Percentiles rank a stretch among this genome's conserved stretches.
These are phyloP conservation scores for Hypoxylon sp. DNA, from an alignment of 2,329 filamentous ascomycete species.

Conservation along the genomic window DNA sequence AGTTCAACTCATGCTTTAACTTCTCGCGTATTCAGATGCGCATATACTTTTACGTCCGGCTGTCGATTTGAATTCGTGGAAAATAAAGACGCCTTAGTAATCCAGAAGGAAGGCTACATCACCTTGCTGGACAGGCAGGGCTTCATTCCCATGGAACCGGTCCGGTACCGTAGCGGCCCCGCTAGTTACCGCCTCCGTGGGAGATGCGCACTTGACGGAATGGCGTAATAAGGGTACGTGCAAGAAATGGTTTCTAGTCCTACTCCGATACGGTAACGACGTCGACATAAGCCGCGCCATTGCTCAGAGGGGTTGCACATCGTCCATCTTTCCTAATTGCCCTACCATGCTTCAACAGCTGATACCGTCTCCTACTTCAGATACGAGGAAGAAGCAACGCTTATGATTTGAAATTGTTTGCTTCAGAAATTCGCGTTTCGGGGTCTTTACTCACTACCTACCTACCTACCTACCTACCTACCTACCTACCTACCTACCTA, in stretches of 20 bases:
- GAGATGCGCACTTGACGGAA: conserved; percentile 2
- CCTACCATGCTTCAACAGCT: neutral
- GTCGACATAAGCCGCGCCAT: neutral
- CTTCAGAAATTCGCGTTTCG: neutral
- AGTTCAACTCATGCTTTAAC: neutral
- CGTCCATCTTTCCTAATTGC: neutral
- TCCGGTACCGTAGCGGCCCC: conserved; percentile 9
- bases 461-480: too few species aligned
- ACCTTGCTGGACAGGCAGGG: neutral
- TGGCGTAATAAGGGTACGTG: neutral
- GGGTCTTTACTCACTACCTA: too few species aligned
- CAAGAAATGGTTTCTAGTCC: neutral
- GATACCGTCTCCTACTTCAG: neutral
- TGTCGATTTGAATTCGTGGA: neutral
- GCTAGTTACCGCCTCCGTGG: conserved; percentile 9
- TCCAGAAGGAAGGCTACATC: neutral
- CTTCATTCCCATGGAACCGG: conserved; percentile 2
- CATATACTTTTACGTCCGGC: conserved; percentile 5
- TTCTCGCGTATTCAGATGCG: conserved; percentile 2
- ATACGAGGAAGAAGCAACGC: neutral
- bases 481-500: too few species aligned
- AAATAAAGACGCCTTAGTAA: conserved; percentile 18
- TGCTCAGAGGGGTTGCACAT: neutral
- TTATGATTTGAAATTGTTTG: neutral
- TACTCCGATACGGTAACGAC: neutral